These are phyloP conservation scores for Candida ascalaphidarum DNA, from an alignment of 805 yeast genomes.

Conservation along the genomic window DNA sequence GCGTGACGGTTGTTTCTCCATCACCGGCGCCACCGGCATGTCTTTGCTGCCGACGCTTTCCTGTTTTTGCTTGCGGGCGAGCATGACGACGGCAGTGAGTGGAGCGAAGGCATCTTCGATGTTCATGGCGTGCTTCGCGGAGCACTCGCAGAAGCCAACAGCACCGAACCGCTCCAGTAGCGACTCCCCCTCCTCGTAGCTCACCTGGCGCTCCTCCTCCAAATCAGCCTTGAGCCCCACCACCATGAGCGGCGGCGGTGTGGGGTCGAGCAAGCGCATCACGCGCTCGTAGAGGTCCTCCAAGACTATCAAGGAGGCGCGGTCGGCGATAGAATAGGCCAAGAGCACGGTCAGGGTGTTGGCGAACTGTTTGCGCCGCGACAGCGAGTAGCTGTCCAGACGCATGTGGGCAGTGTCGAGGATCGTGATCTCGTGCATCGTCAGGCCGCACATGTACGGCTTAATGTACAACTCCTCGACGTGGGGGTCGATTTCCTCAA, in stretches of 20 bases:
- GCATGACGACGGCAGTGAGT: no score
- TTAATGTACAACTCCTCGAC: conserved; percentile 19
- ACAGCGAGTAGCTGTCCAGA: conserved; percentile 16
- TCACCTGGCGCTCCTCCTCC: conserved; percentile 17
- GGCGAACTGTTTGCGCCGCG: conserved; percentile 16
- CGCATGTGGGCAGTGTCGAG: conserved; percentile 18
- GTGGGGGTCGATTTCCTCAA: conserved; percentile 9
- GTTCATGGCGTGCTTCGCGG: conserved; percentile 10
- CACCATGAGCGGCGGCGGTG: conserved; percentile 21
- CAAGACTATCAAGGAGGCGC: conserved; percentile 17
- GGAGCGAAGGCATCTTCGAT: conserved; percentile 22
- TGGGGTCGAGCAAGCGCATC: conserved; percentile 9
- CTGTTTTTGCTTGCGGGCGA: no score
- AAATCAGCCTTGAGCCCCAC: conserved; percentile 23
- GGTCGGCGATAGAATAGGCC: conserved; percentile 19
- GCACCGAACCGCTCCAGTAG: conserved; percentile 20
- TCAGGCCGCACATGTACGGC: conserved; percentile 7
- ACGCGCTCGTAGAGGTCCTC: conserved; percentile 20
- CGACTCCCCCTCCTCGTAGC: conserved; percentile 17
- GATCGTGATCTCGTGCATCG: conserved; percentile 19
- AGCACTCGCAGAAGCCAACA: conserved; percentile 18
- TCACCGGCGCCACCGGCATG: no score
- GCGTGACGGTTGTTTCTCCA: no score
- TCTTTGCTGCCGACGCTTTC: no score
- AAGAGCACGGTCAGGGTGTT: conserved; percentile 22